These are phyloP conservation scores for Nicotiana otophora DNA, from an alignment of 257 asterid species.

Conservation along the genomic window DNA sequence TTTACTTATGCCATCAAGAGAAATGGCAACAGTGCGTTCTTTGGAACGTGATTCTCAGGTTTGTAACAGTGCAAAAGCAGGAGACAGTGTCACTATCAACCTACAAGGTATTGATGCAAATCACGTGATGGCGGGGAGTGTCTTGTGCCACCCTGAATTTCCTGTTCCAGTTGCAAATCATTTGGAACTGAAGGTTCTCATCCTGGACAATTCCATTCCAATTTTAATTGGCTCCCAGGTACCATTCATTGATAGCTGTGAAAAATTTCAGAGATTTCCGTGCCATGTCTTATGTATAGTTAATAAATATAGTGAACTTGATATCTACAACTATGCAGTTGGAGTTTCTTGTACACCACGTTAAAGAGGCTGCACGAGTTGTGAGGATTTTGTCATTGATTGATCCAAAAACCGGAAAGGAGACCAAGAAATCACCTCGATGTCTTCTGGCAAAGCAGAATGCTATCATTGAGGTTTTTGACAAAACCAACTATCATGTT, in stretches of 20 bases:
- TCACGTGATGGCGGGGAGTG: conserved; percentile 67
- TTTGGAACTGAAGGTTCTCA: conserved; percentile 74
- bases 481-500: neutral
- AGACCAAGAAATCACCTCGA: conserved; percentile 74
- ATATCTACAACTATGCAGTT: conserved; percentile 38
- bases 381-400: conserved; percentile 62
- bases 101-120: conserved; percentile 73
- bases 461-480: conserved; percentile 74
- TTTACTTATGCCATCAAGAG: conserved; percentile 76
- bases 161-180: conserved; percentile 69
- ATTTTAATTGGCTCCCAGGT: conserved; percentile 92
- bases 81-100: conserved; percentile 73
- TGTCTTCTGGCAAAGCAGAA: conserved; percentile 77
- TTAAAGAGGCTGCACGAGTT: conserved; percentile 76
- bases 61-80: conserved; percentile 77
- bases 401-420: conserved; percentile 83
- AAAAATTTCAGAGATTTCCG: neutral
- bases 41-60: conserved; percentile 61
- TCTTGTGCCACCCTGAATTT: conserved; percentile 86
- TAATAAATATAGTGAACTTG: neutral
- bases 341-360: conserved; percentile 84
- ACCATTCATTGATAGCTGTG: neutral
- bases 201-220: conserved; percentile 62
- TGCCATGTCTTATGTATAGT: neutral
- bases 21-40: conserved; percentile 57